phyloP scores from a whole-genome alignment of 306 rosid genomes.

The Vigna nakashimae region DNA sequence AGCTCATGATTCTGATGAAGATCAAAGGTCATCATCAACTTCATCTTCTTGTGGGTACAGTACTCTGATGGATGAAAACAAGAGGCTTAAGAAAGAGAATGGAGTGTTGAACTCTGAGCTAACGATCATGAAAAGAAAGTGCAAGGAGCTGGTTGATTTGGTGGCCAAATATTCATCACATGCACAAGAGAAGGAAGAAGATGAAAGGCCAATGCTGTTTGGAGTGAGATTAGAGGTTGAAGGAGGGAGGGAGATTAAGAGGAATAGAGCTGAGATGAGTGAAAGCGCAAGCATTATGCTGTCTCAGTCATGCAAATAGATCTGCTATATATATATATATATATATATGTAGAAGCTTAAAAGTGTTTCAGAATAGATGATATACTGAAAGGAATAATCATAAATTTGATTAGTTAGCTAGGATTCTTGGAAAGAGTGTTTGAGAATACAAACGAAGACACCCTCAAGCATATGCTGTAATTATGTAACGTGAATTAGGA shows the following conservation, averaged over 20 bases:
- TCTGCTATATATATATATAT: too few species aligned
- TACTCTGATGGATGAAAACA: slow-evolving; percentile 75
- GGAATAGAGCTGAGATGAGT: slow-evolving; percentile 63
- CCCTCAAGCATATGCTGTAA: slow-evolving; percentile 22
- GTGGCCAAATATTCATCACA: slow-evolving; percentile 55
- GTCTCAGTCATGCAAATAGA: slow-evolving; percentile 78
- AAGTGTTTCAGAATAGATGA: neutral
- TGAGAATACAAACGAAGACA: neutral
- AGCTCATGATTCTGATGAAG: slow-evolving; percentile 67
- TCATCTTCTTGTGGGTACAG: slow-evolving; percentile 68
- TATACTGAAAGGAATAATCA: neutral
- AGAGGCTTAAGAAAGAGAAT: slow-evolving; percentile 78
- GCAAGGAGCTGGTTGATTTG: slow-evolving; percentile 73
- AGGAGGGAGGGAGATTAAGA: slow-evolving; percentile 70
- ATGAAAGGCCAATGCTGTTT: slow-evolving; percentile 77
- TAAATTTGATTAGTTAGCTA: slow-evolving; percentile 24
- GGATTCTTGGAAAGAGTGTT: neutral
- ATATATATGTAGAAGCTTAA: slow-evolving; percentile 1
- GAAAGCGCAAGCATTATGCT: slow-evolving; percentile 65
- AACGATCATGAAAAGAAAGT: slow-evolving; percentile 65
- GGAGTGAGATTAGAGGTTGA: slow-evolving; percentile 85
- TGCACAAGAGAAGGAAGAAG: slow-evolving; percentile 34
- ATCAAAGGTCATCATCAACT: slow-evolving; percentile 78
- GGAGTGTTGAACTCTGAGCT: slow-evolving; percentile 71
- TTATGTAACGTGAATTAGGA: slow-evolving; percentile 1